Conservation (phyloP, 495 filamentous ascomycete species). For the Stereocaulon alpinum region DNA sequence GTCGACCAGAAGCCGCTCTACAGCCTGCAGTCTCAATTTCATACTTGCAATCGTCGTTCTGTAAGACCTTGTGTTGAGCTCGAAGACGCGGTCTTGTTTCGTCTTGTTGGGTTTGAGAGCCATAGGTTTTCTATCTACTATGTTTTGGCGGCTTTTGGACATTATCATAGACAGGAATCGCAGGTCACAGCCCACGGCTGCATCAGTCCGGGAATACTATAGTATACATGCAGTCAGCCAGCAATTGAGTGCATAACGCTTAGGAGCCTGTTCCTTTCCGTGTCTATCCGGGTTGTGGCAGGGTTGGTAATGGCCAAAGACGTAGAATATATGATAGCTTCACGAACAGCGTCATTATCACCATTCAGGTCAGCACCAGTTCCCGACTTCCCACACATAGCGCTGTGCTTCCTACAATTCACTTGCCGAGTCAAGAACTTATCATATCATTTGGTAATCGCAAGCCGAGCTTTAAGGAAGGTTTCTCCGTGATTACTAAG, state of each 20-base stretch:
- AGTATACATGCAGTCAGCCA: not conserved
- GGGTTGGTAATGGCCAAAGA: not conserved
- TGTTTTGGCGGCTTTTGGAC: not conserved
- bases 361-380: not conserved
- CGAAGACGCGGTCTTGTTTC: not conserved
- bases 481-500: constrained; percentile 4
- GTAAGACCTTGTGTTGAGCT: not conserved
- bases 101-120: not conserved
- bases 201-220: not conserved
- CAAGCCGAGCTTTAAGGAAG: not conserved
- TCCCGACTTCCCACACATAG: not conserved
- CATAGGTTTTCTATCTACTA: not conserved
- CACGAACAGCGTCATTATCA: not conserved
- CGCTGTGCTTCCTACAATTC: not conserved
- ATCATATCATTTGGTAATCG: not conserved
- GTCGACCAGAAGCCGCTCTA: too few relatives aligned
- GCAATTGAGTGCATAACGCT: not conserved
- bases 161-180: not conserved
- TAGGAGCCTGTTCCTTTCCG: not conserved
- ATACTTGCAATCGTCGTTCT: too few relatives aligned
- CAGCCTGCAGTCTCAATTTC: too few relatives aligned
- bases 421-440: not conserved
- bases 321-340: not conserved
- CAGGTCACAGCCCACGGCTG: not conserved
- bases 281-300: not conserved